Evolutionary conservation across 1,284 basidiomycete genomes (phyloP).

Genomic region (Cryptococcus sp.): DNA sequence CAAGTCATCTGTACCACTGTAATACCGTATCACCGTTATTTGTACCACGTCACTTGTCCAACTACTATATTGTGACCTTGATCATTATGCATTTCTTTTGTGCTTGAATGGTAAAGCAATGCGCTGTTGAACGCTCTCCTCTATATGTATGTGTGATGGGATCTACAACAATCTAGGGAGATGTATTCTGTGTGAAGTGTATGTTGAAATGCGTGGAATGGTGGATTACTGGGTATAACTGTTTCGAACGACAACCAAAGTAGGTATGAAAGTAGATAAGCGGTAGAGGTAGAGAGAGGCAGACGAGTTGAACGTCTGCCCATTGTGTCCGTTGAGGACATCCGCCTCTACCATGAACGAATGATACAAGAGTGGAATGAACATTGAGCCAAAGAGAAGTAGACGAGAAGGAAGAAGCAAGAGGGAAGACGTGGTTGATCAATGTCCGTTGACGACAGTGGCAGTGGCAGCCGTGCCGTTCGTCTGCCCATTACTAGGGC

Average conservation of each 20-base stretch:
- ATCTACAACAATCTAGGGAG: slow-evolving; percentile 5
- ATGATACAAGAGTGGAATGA: not conserved
- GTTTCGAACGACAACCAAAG: not conserved
- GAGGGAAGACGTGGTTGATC: not conserved
- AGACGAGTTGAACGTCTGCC: slow-evolving; percentile 23
- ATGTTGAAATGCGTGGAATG: slow-evolving; percentile 12
- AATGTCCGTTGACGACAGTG: slow-evolving; percentile 10
- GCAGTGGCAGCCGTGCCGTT: not conserved
- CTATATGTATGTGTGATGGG: slow-evolving; percentile 2
- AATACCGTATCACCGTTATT: not conserved
- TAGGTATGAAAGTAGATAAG: not conserved
- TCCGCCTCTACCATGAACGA: slow-evolving; percentile 3
- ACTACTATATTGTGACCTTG: not conserved
- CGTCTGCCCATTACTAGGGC: slow-evolving; percentile 15
- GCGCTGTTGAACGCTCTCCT: slow-evolving; percentile 29
- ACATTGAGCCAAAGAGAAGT: not conserved
- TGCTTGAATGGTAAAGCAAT: slow-evolving; percentile 6
- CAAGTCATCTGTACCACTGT: not conserved
- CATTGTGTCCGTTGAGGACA: slow-evolving; percentile 25
- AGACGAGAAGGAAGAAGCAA: not conserved
- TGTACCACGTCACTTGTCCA: not conserved
- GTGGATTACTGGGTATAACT: not conserved
- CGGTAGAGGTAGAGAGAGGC: not conserved
- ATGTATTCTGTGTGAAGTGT: slow-evolving; percentile 1
- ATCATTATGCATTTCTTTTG: slow-evolving; percentile 7